Evolutionary conservation across 805 yeast genomes (phyloP), one percentile per base, ranked within the genome.

Genomic region (Starmerella riodocensis): DNA sequence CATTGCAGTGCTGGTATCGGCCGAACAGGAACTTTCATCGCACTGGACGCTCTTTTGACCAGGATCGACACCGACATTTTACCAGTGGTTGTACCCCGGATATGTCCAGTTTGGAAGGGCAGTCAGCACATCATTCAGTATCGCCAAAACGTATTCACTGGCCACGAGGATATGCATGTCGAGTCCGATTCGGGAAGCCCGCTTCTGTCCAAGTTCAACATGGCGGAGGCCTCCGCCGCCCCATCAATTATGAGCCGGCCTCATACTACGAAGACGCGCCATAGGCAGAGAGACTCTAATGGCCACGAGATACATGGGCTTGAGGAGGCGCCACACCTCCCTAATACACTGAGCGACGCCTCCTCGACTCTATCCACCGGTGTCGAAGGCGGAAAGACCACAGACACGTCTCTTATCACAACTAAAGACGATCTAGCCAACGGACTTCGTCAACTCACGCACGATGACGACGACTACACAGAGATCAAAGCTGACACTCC

Each of bases 1-100:
- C 97, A 88, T 59, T 88, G 98, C 55, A 83, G 94, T 6, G 97
- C 97, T 1, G 98, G 98, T 0, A 85, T 94, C 54, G 98, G 98
- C 16, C 66, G 98, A 42, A 84, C 97, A 0, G 98, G 98, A 2
- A 81, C 94, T 1, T 78, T 77, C 54, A 74, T 85, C 45, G 73
- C 84, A 1, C 61, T 79, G 18, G 93, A 82, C 53, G 66, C 76
- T 35, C 43, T 65, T 37, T 47, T 51, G 22, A 48, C 53, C 13
- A 36, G 41, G 12, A 37, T 50, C 5, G 56, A 52, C 34, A 37
- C 40, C n/a, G 52, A 49, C 32, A 46, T 52, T n/a, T 24, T 34
- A 21, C 43, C 47, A 3, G 38, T 29, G 16, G 46, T 21, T 4
- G 29, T 16, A 40, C 54, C 40, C 42, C 49, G 25, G 6, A 13